Percentiles rank a stretch among this genome's conserved stretches.
Evolutionary conservation across 768 basidiomycete genomes (phyloP).

Genomic region (Psilocybe cyanescens): DNA sequence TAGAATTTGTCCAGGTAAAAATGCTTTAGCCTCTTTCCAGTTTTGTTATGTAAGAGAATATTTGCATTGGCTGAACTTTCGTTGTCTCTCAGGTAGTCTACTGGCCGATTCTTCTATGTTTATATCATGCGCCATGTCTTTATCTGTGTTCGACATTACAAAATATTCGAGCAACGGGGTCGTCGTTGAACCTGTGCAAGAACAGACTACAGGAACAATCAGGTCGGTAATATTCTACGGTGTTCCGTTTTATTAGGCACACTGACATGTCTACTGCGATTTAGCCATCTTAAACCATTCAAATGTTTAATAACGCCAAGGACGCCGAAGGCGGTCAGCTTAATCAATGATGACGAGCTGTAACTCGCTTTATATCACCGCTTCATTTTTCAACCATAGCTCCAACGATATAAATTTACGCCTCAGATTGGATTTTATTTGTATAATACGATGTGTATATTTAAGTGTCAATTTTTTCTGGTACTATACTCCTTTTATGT

Average conservation of each 20-base stretch:
- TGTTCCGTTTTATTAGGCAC: neutral
- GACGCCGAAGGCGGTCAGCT: constrained; percentile 38
- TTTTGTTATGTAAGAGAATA: too few relatives aligned
- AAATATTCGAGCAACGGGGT: constrained; percentile 28
- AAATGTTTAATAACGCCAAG: constrained; percentile 44
- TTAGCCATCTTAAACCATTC: constrained; percentile 46
- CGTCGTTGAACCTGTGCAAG: constrained; percentile 36
- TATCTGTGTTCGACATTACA: constrained; percentile 45
- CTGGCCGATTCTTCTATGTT: constrained; percentile 48
- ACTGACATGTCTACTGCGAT: neutral
- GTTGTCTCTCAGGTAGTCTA: constrained; percentile 27
- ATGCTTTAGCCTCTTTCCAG: neutral
- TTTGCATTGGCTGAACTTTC: too few relatives aligned
- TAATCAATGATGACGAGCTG: constrained; percentile 38
- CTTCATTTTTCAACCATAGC: too few relatives aligned
- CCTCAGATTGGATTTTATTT: too few relatives aligned
- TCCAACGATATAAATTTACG: neutral
- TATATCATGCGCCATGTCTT: constrained; percentile 41
- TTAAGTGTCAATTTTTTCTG: too few relatives aligned
- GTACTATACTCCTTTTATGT: too few relatives aligned
- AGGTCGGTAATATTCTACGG: constrained; percentile 33
- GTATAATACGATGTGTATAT: too few relatives aligned
- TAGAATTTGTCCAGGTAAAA: constrained; percentile 38
- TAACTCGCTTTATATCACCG: neutral
- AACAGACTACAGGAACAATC: constrained; percentile 49